These are phyloP conservation scores for Melampsora larici-populina DNA, from an alignment of 1,284 basidiomycete genomes.

Conservation along the genomic window DNA sequence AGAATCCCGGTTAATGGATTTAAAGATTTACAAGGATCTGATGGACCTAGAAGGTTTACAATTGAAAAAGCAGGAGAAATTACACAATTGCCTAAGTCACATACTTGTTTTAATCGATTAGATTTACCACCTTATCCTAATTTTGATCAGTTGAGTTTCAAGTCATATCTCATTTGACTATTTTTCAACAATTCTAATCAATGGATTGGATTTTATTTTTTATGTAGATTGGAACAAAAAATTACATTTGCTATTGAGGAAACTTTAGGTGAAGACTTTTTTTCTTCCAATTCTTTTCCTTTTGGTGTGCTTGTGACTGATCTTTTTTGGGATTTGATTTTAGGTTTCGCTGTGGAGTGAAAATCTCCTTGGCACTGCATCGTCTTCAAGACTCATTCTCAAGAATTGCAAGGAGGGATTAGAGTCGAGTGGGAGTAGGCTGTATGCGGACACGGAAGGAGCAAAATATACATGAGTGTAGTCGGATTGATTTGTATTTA, in stretches of 20 bases:
- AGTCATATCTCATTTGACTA: constrained; percentile 43
- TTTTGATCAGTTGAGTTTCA: constrained; percentile 63
- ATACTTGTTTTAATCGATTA: constrained; percentile 49
- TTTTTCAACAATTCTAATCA: background rate
- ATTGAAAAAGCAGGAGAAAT: constrained; percentile 47
- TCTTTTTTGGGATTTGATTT: background rate
- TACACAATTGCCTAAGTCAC: constrained; percentile 46
- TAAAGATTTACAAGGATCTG: constrained; percentile 48
- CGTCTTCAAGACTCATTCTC: too few species aligned
- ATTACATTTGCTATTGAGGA: constrained; percentile 46
- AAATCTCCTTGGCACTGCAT: background rate
- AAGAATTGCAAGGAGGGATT: too few species aligned
- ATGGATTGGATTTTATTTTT: background rate
- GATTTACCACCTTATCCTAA: constrained; percentile 47
- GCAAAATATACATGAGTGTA: background rate
- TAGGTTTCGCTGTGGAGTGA: constrained; percentile 1
- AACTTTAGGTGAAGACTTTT: constrained; percentile 39
- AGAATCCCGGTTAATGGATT: constrained; percentile 48
- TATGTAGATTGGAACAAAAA: constrained; percentile 47
- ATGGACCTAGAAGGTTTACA: constrained; percentile 49
- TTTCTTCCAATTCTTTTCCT: background rate
- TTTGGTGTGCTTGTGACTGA: background rate
- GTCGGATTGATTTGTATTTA: background rate
- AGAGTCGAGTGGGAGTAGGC: background rate
- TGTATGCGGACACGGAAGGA: background rate